Percentiles rank a stretch among this genome's conserved stretches.
Evolutionary conservation across 140 eudicot genomes (phyloP).

Genomic region (Senecio squalidus): DNA sequence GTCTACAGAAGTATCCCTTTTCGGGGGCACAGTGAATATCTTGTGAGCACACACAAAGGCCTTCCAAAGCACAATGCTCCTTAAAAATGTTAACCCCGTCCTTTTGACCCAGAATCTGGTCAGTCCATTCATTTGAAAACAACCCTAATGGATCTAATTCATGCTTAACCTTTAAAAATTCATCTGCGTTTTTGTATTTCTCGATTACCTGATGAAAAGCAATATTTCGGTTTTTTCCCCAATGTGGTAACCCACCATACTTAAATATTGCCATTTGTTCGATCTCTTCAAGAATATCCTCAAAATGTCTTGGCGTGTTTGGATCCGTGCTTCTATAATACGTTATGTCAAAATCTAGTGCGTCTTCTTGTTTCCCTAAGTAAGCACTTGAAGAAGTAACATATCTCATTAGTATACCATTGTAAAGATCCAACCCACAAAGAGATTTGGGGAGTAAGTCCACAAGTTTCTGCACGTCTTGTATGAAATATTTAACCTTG

Average conservation of each 20-base stretch:
- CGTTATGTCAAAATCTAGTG: constrained; percentile 71
- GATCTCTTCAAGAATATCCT: constrained; percentile 70
- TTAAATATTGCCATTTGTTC: constrained; percentile 77
- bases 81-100: constrained; percentile 32
- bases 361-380: constrained; percentile 72
- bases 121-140: constrained; percentile 79
- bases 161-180: constrained; percentile 47
- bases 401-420: constrained; percentile 74
- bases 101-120: constrained; percentile 60
- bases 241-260: constrained; percentile 72
- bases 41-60: constrained; percentile 55
- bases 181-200: constrained; percentile 39
- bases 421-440: constrained; percentile 53
- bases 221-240: constrained; percentile 89
- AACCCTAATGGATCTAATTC: constrained; percentile 62
- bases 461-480: constrained; percentile 59
- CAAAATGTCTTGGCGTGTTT: constrained; percentile 42
- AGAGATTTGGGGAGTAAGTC: constrained; percentile 43
- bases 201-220: constrained; percentile 53
- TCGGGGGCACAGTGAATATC: constrained; percentile 68
- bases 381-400: constrained; percentile 57
- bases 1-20: constrained; percentile 45
- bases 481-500: constrained; percentile 44
- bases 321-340: constrained; percentile 77
- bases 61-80: constrained; percentile 68